These are phyloP conservation scores for Fragaria ananassa DNA, from an alignment of 306 rosid species.

Conservation along the genomic window DNA sequence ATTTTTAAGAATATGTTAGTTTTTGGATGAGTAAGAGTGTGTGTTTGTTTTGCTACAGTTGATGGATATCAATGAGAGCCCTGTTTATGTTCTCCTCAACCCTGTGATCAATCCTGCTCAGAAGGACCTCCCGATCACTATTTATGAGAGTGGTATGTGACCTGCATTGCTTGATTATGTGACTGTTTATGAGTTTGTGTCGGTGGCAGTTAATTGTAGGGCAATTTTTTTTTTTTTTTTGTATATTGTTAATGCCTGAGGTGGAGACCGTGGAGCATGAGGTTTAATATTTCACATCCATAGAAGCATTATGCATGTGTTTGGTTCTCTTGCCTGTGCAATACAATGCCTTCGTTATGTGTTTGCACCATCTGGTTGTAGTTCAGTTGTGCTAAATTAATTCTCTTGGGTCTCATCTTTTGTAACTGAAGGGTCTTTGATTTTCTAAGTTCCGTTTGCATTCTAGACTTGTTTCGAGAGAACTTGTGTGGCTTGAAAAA, in stretches of 20 bases:
- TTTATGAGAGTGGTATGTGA: constrained; percentile 78
- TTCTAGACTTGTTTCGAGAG: background rate
- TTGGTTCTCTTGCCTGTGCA: background rate
- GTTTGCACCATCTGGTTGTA: background rate
- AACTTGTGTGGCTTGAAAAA: background rate
- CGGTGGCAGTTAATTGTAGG: background rate
- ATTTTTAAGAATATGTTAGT: background rate
- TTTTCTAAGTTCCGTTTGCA: background rate
- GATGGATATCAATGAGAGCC: constrained; percentile 96
- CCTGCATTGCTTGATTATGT: constrained; percentile 12
- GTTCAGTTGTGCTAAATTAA: background rate
- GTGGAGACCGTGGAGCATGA: background rate
- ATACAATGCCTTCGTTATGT: background rate
- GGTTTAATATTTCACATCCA: background rate
- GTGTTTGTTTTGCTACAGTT: constrained; percentile 47
- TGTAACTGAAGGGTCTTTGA: background rate
- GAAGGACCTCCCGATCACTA: constrained; percentile 88
- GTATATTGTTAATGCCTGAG: background rate
- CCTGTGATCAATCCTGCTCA: constrained; percentile 85
- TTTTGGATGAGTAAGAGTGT: background rate
- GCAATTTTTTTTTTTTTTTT: background rate
- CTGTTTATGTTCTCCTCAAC: constrained; percentile 87
- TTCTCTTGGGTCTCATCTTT: background rate
- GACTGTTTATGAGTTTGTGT: constrained; percentile 17
- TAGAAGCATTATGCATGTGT: background rate